Evolutionary conservation across 1,284 basidiomycete species (phyloP).

Genomic region (Moesziomyces sp.): DNA sequence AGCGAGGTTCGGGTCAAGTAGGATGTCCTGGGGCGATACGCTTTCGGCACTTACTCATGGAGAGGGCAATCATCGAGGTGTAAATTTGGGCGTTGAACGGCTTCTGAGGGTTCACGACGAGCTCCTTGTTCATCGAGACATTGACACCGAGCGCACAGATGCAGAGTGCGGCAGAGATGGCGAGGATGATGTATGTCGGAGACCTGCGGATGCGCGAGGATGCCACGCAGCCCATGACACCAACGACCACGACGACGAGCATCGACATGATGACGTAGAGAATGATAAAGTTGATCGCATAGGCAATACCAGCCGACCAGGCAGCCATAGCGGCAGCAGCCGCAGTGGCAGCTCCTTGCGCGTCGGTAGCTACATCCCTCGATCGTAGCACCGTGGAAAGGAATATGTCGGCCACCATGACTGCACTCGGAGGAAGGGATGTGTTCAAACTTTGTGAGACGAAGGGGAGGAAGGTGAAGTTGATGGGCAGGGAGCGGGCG

Average conservation of each 20-base stretch:
- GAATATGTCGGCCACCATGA: background rate
- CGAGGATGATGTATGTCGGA: conserved; percentile 18
- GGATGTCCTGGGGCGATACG: background rate
- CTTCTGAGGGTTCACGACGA: conserved; percentile 20
- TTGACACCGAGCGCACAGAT: conserved; percentile 15
- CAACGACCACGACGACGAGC: conserved; percentile 13
- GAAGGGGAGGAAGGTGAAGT: background rate
- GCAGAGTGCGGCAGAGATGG: conserved; percentile 8
- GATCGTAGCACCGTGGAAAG: background rate
- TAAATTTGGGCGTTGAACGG: conserved; percentile 18
- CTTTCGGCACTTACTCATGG: conserved; percentile 12
- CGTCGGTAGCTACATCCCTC: conserved; percentile 1
- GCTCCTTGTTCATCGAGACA: conserved; percentile 20
- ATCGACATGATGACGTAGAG: conserved; percentile 30
- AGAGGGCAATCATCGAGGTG: conserved; percentile 18
- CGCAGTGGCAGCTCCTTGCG: conserved; percentile 17
- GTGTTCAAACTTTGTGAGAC: no score
- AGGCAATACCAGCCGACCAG: conserved; percentile 31
- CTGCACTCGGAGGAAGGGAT: background rate
- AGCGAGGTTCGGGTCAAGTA: background rate
- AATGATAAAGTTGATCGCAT: conserved; percentile 37
- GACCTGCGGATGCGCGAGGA: conserved; percentile 17
- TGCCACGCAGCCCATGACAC: conserved; percentile 26
- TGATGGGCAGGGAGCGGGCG: no score
- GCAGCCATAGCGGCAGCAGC: conserved; percentile 28